Evolutionary conservation across 1,139 yeast species (phyloP).

Genomic region (Casaregolazyma lundiana): DNA sequence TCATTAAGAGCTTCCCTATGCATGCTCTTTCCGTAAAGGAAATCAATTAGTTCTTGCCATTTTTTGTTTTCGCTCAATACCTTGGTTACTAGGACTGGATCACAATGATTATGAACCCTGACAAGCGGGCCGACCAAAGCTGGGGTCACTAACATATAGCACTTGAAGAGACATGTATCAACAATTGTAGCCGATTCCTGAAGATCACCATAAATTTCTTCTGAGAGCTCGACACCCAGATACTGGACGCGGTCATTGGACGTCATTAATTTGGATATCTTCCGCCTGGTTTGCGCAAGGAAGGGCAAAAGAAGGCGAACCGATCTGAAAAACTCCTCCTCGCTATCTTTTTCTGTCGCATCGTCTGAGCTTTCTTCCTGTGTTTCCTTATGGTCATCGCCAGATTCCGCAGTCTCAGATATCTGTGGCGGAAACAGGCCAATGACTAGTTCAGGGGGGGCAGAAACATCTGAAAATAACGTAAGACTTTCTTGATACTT

Average conservation of each 20-base stretch:
- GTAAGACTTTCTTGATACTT: constrained; percentile 40
- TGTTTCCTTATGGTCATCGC: not conserved
- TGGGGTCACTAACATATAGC: constrained; percentile 65
- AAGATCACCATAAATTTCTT: constrained; percentile 32
- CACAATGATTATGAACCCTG: constrained; percentile 70
- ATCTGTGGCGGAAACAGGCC: constrained; percentile 39
- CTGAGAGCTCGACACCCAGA: constrained; percentile 27
- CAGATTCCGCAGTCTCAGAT: constrained; percentile 18
- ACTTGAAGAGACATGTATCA: constrained; percentile 74
- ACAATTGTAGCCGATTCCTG: constrained; percentile 47
- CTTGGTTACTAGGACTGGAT: constrained; percentile 55
- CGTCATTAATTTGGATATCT: constrained; percentile 33
- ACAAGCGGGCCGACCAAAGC: constrained; percentile 78
- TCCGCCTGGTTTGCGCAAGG: constrained; percentile 48
- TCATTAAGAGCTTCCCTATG: constrained; percentile 68
- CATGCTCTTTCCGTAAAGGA: constrained; percentile 57
- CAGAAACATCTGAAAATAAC: constrained; percentile 49
- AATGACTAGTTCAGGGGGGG: constrained; percentile 52
- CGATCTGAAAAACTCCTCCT: constrained; percentile 34
- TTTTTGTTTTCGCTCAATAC: constrained; percentile 49
- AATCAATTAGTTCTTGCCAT: constrained; percentile 71
- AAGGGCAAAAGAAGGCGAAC: constrained; percentile 53
- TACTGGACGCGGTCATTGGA: constrained; percentile 23
- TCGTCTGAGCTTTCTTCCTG: not conserved
- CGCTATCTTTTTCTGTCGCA: not conserved